phyloP scores from a whole-genome alignment of 1,139 yeast species.

The Pneumocystis jirovecii region DNA sequence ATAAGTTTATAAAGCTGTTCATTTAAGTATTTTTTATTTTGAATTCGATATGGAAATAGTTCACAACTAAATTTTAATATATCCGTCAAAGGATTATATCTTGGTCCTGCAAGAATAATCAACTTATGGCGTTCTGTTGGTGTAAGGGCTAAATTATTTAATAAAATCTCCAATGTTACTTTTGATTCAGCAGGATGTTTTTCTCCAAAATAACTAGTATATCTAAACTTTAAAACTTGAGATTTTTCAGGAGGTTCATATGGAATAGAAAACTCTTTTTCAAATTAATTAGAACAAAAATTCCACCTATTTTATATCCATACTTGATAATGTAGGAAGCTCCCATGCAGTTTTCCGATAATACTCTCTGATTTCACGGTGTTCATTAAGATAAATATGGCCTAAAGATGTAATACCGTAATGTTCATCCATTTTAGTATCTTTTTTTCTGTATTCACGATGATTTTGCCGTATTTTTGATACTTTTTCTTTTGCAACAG shows the following conservation, averaged over 20 bases:
- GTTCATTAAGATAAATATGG: constrained; percentile 45
- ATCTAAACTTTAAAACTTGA: constrained; percentile 50
- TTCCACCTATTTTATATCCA: neutral
- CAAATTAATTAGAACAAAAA: neutral
- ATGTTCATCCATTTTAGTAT: neutral
- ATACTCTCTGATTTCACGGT: constrained; percentile 35
- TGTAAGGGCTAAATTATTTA: constrained; percentile 40
- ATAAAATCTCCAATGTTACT: constrained; percentile 45
- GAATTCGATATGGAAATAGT: constrained; percentile 61
- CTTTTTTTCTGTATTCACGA: neutral
- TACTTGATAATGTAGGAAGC: constrained; percentile 50
- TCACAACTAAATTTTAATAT: constrained; percentile 47
- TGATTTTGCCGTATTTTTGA: neutral
- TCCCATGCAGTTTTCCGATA: constrained; percentile 82
- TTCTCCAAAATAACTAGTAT: constrained; percentile 60
- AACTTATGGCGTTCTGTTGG: constrained; percentile 54
- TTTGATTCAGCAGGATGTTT: constrained; percentile 57
- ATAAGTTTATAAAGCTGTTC: constrained; percentile 49
- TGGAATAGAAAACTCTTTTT: constrained; percentile 38
- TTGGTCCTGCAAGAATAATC: constrained; percentile 60
- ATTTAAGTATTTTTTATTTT: constrained; percentile 63
- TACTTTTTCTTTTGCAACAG: neutral
- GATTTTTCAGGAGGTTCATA: constrained; percentile 20
- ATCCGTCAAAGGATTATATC: constrained; percentile 52
- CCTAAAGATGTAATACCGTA: constrained; percentile 1